Base-by-base conservation (phyloP, 2,329 filamentous ascomycete genomes). In the Aspergillus puulaauensis region DNA sequence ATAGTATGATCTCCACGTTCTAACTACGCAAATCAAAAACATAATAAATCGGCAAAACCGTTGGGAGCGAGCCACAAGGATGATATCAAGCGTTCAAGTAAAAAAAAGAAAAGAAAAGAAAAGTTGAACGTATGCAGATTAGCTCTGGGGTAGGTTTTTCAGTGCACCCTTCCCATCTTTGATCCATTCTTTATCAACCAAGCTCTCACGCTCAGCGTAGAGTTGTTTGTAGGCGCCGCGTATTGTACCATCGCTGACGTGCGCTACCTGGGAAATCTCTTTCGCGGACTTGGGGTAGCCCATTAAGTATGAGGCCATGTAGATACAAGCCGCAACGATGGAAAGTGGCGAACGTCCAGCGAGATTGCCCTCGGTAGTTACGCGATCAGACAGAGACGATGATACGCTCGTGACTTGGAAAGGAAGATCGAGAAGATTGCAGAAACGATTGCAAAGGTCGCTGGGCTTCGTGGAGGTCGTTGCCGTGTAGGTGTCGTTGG, bases 241-340 rank as follows among this genome's bases (percentile, higher is more conserved):
- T 68, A 99, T 96, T 0, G 95, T 99, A 55, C 95, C 93, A 70
- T 99, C 96, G 72, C 92, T 97, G 27, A 99, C 95, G 64, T 91
- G 91, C 1, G 90, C 91, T 17, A 95, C 88, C 23, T 77, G 75
- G 5, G 91, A 90, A 66, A 99, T 97, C 60, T 96, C 90, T 74
- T 93, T 93, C n/a, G 91, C 89, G 6, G 85, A 81, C 68, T 90
- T 90, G 19, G 86, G 81, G 65, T 95, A 85, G 56, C 88, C 90
- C 79, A 96, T 89, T 39, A 98, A 82, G 69, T 93, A 87, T 31
- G 91, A 92, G 4, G 93, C 90, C 86, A 98, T 95, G 81, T 95
- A 99, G 74, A 99, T 97, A 74, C 92, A 96, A 33, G 95, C 93
- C 17, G 93, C 93, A 6, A 96, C 93, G 60, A 96, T 91, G 1